Conservation (phyloP, 2,329 filamentous ascomycete genomes). For the Beauveria bassiana region DNA sequence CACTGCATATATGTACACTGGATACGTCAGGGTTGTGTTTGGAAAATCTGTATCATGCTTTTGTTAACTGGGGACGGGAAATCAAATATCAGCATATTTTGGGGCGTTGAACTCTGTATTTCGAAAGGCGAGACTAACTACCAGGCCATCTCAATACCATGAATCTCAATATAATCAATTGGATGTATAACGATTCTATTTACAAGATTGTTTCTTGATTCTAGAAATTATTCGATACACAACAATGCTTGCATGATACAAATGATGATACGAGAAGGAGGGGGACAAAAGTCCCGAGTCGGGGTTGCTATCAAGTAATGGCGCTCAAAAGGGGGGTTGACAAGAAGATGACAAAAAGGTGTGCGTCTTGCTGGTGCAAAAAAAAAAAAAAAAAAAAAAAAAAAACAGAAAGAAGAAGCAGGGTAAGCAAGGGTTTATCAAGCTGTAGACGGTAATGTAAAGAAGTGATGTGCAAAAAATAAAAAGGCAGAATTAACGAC, state of each 20-base stretch:
- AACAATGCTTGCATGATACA: conserved; percentile 5
- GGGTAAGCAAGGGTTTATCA: too few relatives aligned
- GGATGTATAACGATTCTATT: neutral
- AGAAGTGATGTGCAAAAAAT: neutral
- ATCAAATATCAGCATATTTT: neutral
- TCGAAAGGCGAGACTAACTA: too few relatives aligned
- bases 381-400: too few relatives aligned
- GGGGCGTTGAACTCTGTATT: neutral
- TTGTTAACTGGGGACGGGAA: neutral
- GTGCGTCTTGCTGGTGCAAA: too few relatives aligned
- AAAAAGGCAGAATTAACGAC: neutral
- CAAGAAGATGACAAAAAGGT: too few relatives aligned
- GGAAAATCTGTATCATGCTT: neutral
- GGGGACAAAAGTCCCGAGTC: neutral
- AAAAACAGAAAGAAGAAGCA: too few relatives aligned
- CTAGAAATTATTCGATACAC: neutral
- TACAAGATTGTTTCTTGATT: neutral
- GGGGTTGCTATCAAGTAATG: too few relatives aligned
- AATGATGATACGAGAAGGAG: neutral
- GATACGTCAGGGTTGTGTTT: neutral
- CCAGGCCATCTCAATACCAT: too few relatives aligned
- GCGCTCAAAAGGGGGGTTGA: too few relatives aligned
- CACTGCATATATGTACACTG: neutral
- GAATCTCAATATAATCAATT: too few relatives aligned
- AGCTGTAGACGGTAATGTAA: neutral